Conservation (phyloP, 345 rosid species). For the Sonneratia alba region DNA sequence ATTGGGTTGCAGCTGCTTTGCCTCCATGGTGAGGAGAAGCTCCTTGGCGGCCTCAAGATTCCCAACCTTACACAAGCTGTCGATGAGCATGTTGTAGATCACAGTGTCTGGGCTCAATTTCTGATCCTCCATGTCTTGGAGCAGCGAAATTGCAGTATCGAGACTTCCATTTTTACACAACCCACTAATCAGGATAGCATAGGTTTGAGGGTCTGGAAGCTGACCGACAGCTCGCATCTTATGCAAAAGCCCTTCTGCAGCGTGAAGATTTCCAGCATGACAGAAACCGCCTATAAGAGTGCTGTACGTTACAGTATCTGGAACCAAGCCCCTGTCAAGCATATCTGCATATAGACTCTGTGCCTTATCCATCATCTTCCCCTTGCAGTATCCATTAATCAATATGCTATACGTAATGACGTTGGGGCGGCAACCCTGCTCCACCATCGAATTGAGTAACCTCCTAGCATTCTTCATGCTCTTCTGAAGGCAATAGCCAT, state of each 20-base stretch:
- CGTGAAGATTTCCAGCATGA: constrained; percentile 16
- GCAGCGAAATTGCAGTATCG: constrained; percentile 16
- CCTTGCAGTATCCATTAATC: constrained; percentile 5
- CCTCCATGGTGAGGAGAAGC: neutral
- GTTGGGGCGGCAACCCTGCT: neutral
- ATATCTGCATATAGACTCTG: too few species aligned
- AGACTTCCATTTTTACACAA: constrained; percentile 14
- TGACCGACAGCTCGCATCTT: constrained; percentile 12
- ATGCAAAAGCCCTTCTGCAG: constrained; percentile 18
- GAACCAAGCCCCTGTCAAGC: constrained; percentile 12
- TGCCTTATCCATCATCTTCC: neutral
- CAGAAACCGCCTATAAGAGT: constrained; percentile 24
- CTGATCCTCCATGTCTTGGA: constrained; percentile 8
- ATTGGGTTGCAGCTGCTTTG: constrained; percentile 7
- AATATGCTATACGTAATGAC: neutral
- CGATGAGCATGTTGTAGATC: constrained; percentile 20
- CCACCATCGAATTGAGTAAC: neutral
- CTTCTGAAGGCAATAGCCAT: neutral
- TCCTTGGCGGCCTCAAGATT: constrained; percentile 10
- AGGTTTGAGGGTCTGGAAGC: constrained; percentile 5
- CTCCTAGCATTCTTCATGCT: neutral
- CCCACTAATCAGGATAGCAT: constrained; percentile 13
- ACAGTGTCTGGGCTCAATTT: constrained; percentile 14
- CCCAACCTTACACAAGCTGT: constrained; percentile 29
- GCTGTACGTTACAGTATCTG: constrained; percentile 15